phyloP scores from a whole-genome alignment of 371 early-diverging fungal genomes.

The Mortierella sp. region DNA sequence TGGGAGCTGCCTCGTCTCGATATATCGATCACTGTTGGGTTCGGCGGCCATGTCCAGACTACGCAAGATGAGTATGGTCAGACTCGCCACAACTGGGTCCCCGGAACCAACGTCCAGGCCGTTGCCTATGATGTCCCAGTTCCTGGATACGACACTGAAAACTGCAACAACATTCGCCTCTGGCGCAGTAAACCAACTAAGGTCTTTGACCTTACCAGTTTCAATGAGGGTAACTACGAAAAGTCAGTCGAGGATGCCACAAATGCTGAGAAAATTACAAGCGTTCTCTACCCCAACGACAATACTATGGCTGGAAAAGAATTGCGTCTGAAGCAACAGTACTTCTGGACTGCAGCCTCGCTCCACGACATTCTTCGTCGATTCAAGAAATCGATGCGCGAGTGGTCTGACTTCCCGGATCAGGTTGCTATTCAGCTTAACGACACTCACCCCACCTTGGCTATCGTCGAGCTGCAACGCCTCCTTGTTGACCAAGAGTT shows the following conservation, averaged over 20 bases:
- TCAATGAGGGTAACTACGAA: slow-evolving; percentile 94
- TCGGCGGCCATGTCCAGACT: slow-evolving; percentile 85
- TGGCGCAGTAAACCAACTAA: slow-evolving; percentile 90
- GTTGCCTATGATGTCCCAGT: slow-evolving; percentile 95
- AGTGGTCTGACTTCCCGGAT: slow-evolving; percentile 89
- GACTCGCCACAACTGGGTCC: slow-evolving; percentile 83
- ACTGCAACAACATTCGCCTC: slow-evolving; percentile 92
- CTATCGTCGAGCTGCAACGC: slow-evolving; percentile 90
- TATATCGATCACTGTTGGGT: slow-evolving; percentile 85
- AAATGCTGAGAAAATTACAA: slow-evolving; percentile 90
- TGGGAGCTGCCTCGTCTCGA: slow-evolving; percentile 95
- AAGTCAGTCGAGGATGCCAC: slow-evolving; percentile 90
- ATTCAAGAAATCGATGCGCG: slow-evolving; percentile 85
- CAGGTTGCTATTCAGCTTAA: slow-evolving; percentile 95
- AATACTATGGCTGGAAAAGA: slow-evolving; percentile 94
- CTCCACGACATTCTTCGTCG: slow-evolving; percentile 89
- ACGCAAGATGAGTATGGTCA: slow-evolving; percentile 69
- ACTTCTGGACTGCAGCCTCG: slow-evolving; percentile 92
- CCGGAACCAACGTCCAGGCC: slow-evolving; percentile 85
- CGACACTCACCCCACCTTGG: slow-evolving; percentile 86
- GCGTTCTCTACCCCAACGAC: slow-evolving; percentile 95
- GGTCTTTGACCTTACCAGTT: slow-evolving; percentile 82
- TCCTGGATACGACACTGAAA: slow-evolving; percentile 88
- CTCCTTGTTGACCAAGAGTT: slow-evolving; percentile 90
- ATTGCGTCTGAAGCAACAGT: slow-evolving; percentile 94